These are phyloP conservation scores for Ambrosia trifida DNA, from an alignment of 129 eudicot genomes.

Conservation along the genomic window DNA sequence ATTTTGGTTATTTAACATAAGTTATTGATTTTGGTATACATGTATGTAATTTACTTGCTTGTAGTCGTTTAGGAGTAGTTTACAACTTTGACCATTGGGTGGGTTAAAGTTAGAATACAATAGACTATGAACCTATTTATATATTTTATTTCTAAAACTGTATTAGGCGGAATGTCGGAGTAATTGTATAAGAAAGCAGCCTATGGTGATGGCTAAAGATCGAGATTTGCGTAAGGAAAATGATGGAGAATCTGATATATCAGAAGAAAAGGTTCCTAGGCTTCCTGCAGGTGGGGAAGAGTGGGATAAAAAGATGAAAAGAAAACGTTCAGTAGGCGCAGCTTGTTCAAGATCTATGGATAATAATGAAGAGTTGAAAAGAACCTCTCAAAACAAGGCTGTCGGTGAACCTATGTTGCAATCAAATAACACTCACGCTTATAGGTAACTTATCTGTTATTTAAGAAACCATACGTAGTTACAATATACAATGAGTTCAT, in stretches of 20 bases:
- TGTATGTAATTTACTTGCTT: no score
- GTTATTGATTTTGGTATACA: no score
- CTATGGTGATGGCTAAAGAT: conserved; percentile 53
- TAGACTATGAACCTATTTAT: conserved; percentile 15
- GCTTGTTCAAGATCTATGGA: conserved; percentile 59
- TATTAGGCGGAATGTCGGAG: conserved; percentile 62
- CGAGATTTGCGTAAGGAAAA: conserved; percentile 58
- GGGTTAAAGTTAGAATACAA: conserved; percentile 28
- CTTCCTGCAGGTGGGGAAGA: conserved; percentile 85
- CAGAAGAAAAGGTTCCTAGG: conserved; percentile 69
- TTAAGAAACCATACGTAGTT: conserved; percentile 19
- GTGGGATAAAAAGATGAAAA: conserved; percentile 92
- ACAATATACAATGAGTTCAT: conserved; percentile 3
- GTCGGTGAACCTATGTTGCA: conserved; percentile 53
- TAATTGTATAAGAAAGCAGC: conserved; percentile 63
- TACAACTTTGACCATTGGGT: no score
- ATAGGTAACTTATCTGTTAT: conserved; percentile 48
- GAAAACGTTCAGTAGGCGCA: conserved; percentile 79
- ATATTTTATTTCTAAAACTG: neutral
- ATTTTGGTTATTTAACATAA: no score
- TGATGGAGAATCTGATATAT: conserved; percentile 57
- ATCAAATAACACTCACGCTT: conserved; percentile 48
- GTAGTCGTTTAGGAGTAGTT: no score
- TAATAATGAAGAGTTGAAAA: conserved; percentile 60
- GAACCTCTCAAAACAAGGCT: conserved; percentile 53